phyloP scores from a whole-genome alignment of 2,329 filamentous ascomycete species.

The Aphanocladium album region DNA sequence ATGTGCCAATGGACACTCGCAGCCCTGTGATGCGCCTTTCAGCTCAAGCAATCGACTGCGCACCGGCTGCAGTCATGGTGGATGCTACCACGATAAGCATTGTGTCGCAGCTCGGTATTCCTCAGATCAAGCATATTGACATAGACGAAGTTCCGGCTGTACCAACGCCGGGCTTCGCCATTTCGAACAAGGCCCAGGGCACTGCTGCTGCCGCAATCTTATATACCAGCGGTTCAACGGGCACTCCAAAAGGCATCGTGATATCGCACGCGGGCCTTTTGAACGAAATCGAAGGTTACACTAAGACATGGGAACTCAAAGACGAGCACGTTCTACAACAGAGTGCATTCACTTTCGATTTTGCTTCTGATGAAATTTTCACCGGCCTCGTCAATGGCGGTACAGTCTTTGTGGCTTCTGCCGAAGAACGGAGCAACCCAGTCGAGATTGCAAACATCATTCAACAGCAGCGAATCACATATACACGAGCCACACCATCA shows the following conservation, averaged over 20 bases:
- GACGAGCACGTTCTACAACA: conserved; percentile 30
- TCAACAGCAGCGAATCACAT: conserved; percentile 23
- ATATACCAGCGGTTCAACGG: neutral
- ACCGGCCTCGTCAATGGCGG: conserved; percentile 30
- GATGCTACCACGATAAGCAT: neutral
- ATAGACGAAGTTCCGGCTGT: neutral
- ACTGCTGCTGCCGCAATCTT: neutral
- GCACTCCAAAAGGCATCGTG: too few species aligned
- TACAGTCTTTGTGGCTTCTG: conserved; percentile 27
- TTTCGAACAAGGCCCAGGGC: neutral
- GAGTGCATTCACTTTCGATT: conserved; percentile 34
- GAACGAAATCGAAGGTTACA: too few species aligned
- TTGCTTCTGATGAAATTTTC: conserved; percentile 31
- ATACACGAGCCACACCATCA: conserved; percentile 31
- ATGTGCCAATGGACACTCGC: neutral
- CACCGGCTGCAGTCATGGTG: neutral
- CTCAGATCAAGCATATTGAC: neutral
- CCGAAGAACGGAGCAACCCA: conserved; percentile 27
- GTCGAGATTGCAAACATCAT: conserved; percentile 28
- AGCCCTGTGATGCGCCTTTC: neutral
- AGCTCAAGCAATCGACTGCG: neutral
- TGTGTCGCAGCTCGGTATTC: neutral
- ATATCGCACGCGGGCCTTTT: too few species aligned
- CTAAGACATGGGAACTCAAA: conserved; percentile 13
- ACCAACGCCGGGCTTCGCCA: neutral